Percentiles rank a stretch among this genome's conserved stretches.
These are phyloP conservation scores for Hyphopichia khmerensis DNA, from an alignment of 1,139 yeast species.

Conservation along the genomic window DNA sequence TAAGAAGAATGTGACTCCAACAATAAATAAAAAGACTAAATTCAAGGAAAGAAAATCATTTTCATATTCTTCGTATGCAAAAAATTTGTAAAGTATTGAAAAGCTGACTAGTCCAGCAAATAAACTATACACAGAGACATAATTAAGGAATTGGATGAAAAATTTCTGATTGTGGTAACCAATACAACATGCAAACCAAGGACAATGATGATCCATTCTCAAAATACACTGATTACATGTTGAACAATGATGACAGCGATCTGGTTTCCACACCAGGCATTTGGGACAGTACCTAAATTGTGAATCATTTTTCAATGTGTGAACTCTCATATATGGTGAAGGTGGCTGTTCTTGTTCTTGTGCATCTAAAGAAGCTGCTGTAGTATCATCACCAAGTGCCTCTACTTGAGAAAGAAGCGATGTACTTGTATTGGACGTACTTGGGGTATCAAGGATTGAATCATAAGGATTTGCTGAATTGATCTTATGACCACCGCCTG, in stretches of 20 bases:
- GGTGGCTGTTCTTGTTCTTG: conserved; percentile 15
- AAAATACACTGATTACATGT: conserved; percentile 68
- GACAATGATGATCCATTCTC: conserved; percentile 90
- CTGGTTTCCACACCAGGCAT: conserved; percentile 91
- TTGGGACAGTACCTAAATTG: conserved; percentile 44
- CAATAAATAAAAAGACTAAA: conserved; percentile 57
- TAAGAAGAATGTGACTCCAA: conserved; percentile 62
- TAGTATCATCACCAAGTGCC: conserved; percentile 1
- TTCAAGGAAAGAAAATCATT: conserved; percentile 53
- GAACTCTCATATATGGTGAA: conserved; percentile 13
- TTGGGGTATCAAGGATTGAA: not conserved
- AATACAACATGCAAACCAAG: conserved; percentile 91
- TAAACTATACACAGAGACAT: conserved; percentile 51
- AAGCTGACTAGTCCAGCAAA: conserved; percentile 38
- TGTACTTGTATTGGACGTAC: conserved; percentile 3
- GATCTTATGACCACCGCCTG: not conserved
- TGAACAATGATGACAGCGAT: conserved; percentile 88
- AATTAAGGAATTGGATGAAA: conserved; percentile 71
- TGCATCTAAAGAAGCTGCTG: not conserved
- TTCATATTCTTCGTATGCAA: conserved; percentile 38
- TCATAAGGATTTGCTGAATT: conserved; percentile 13
- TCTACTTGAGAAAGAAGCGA: conserved; percentile 7
- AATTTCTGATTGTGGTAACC: conserved; percentile 68
- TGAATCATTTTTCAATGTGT: conserved; percentile 12
- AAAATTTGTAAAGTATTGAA: conserved; percentile 48